phyloP scores from a whole-genome alignment of 148 eudicot genomes.

The Camellia lanceoleosa region DNA sequence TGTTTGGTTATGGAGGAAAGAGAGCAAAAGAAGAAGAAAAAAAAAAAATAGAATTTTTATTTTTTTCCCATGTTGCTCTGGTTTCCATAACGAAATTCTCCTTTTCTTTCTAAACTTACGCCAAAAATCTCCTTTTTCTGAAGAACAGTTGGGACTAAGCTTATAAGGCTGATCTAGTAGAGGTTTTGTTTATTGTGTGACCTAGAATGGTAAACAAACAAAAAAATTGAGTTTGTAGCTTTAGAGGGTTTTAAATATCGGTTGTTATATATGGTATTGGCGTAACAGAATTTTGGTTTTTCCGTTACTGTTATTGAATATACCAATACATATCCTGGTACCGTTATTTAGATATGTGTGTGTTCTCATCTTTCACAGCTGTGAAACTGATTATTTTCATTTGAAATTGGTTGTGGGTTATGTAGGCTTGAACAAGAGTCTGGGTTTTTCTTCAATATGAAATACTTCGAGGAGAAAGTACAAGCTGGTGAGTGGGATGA shows the following conservation, averaged over 20 bases:
- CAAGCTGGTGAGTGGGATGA: conserved; percentile 93
- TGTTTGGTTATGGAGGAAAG: background rate
- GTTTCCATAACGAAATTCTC: background rate
- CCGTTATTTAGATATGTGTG: background rate
- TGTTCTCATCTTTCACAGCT: background rate
- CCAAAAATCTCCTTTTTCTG: background rate
- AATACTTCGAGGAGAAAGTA: conserved; percentile 86
- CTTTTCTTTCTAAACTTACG: too few species aligned
- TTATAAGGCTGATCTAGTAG: background rate
- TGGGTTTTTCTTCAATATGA: conserved; percentile 82
- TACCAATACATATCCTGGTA: too few species aligned
- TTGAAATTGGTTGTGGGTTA: conserved; percentile 7
- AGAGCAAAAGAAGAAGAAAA: background rate
- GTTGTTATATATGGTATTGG: too few species aligned
- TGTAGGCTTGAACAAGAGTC: conserved; percentile 91
- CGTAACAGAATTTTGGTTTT: too few species aligned
- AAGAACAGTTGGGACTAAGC: background rate
- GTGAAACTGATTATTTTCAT: conserved; percentile 6
- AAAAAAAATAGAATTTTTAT: background rate
- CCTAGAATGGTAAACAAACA: background rate
- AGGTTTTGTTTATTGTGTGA: conserved; percentile 2
- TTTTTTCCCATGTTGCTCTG: background rate
- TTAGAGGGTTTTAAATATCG: background rate
- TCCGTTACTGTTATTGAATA: too few species aligned
- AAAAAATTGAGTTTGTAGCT: background rate